phyloP scores from a whole-genome alignment of 768 basidiomycete species.

The Podaxis sp. region DNA sequence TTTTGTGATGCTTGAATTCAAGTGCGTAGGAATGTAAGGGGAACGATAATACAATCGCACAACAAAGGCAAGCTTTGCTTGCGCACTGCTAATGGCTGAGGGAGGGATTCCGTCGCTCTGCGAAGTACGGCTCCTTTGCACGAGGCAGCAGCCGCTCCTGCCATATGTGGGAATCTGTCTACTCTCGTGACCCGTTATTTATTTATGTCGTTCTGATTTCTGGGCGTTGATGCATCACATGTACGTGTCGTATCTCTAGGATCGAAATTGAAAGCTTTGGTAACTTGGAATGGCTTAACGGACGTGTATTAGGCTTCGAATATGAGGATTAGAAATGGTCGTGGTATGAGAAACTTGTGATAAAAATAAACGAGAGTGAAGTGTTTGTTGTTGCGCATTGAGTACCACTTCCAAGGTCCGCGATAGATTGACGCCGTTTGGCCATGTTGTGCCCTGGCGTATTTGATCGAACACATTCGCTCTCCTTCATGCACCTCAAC shows the following conservation, averaged over 20 bases:
- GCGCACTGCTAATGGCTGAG: not conserved
- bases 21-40: too few species aligned
- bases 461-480: too few species aligned
- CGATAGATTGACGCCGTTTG: too few species aligned
- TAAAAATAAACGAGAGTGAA: too few species aligned
- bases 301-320: not conserved
- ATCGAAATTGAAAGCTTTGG: not conserved
- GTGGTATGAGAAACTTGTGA: too few species aligned
- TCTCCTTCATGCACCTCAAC: too few species aligned
- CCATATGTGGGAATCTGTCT: not conserved
- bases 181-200: not conserved
- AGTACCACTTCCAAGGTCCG: too few species aligned
- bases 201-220: not conserved
- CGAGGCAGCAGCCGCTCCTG: not conserved
- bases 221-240: not conserved
- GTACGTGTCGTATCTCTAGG: not conserved
- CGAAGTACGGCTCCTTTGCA: not conserved
- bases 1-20: too few species aligned
- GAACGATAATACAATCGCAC: not conserved
- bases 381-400: too few species aligned
- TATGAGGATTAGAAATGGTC: too few species aligned
- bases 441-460: too few species aligned
- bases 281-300: not conserved
- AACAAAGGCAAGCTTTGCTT: not conserved
- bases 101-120: not conserved